Base-by-base conservation (phyloP, 441 rosid species). In the Euphorbia celastroides region DNA sequence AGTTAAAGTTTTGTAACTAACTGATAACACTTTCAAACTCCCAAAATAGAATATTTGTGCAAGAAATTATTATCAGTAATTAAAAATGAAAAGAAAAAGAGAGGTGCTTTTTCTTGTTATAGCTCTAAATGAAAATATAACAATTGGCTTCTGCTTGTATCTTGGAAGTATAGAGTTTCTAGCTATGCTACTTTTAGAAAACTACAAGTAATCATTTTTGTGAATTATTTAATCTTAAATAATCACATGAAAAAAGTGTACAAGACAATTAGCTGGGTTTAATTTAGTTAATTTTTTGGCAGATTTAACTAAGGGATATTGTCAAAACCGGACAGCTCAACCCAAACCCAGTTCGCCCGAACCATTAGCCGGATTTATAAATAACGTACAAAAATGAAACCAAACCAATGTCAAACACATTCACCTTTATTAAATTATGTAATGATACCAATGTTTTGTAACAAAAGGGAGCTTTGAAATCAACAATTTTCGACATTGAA, bases 21-120 rank as follows among this genome's bases (percentile, higher is more conserved):
- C 69, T 23, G 60, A 52, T 2, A 5, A 10, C 50, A 28, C 65
- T 67, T 60, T 68, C 32, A 32, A 60, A 68, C 51, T 30, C 26
- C 20, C 25, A 67, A 67, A 67, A 57, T 57, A 67, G 70, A 17
- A 52, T 56, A 22, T 9, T 22, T 23, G 11, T 3, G 22, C 2
- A 10, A 0, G 6, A 4, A 28, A 46, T 17, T 46, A 3, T 3
- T 44, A 44, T 12, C 3, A 16, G 17, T 5, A 44, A 44, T 38
- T 7, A 38, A 11, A 23, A 55, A 25, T 30, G 0, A 20, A 60
- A 10, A 34, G 7, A 11, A 55, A 27, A 27, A 56, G 14, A 13
- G 28, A 25, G 3, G 19, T 4, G 14, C 25, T 50, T 27, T 27
- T 56, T 17, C 32, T 26, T 26, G 60, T 56, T 16, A 9, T 28